These are phyloP conservation scores for Kingdonia uniflora DNA, from an alignment of 164 flowering plant genomes.

Conservation along the genomic window DNA sequence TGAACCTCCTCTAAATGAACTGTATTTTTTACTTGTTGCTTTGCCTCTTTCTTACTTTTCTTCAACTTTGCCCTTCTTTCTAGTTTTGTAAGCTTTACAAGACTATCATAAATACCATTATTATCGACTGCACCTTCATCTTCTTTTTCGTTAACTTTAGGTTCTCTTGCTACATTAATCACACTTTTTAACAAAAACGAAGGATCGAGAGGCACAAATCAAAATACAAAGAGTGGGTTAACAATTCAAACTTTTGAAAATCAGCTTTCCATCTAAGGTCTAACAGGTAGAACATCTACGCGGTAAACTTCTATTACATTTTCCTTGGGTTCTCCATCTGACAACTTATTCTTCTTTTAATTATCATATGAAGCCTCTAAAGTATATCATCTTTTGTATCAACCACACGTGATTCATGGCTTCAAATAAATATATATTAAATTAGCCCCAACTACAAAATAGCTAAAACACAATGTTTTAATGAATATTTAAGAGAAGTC, in stretches of 20 bases:
- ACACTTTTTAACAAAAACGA: too few species aligned
- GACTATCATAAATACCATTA: slow-evolving; percentile 19
- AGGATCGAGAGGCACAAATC: too few species aligned
- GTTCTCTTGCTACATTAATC: too few species aligned
- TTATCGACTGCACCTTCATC: slow-evolving; percentile 19
- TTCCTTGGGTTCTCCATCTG: slow-evolving; percentile 28
- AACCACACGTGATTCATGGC: slow-evolving; percentile 80
- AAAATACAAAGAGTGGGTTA: too few species aligned
- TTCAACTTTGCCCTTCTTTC: slow-evolving; percentile 76
- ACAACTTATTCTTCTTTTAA: slow-evolving; percentile 24
- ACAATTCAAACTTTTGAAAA: too few species aligned
- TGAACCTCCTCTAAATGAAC: slow-evolving; percentile 26
- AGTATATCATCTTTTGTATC: slow-evolving; percentile 55
- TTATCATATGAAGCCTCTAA: slow-evolving; percentile 64
- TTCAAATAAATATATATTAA: too few species aligned
- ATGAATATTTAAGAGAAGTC: too few species aligned
- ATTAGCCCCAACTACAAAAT: too few species aligned
- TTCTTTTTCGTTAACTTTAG: slow-evolving; percentile 8
- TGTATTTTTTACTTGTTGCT: slow-evolving; percentile 50
- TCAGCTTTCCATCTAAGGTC: slow-evolving; percentile 64
- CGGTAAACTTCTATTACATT: slow-evolving; percentile 44
- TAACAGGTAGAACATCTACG: slow-evolving; percentile 88
- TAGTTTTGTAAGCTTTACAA: slow-evolving; percentile 57
- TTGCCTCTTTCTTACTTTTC: slow-evolving; percentile 68
- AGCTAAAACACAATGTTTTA: too few species aligned